A percentile compares a stretch with the other conserved stretches of the same genome.
Conservation (phyloP, 2,329 filamentous ascomycete species). For the Epichloe sibirici region DNA sequence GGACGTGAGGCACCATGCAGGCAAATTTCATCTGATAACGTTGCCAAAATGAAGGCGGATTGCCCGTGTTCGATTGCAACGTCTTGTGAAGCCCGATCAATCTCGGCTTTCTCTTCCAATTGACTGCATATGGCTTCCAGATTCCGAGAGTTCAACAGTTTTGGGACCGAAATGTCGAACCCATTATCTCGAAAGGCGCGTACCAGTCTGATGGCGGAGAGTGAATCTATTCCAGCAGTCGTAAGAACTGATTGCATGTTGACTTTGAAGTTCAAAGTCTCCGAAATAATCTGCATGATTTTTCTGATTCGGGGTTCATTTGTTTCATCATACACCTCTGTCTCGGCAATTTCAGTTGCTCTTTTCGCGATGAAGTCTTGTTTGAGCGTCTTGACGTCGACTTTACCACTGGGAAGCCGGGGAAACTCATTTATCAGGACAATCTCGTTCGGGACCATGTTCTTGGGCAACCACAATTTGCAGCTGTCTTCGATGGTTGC, state of each 20-base stretch:
- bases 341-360: neutral
- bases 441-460: conserved; percentile 73
- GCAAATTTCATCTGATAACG: neutral
- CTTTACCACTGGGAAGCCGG: conserved; percentile 70
- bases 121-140: conserved; percentile 18
- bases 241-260: conserved; percentile 31
- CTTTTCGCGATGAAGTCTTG: conserved; percentile 28
- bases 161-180: conserved; percentile 41
- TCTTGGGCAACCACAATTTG: conserved; percentile 62
- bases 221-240: conserved; percentile 52
- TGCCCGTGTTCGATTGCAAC: neutral
- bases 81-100: neutral
- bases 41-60: neutral
- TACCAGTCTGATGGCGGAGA: conserved; percentile 37
- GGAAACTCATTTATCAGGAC: conserved; percentile 54
- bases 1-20: neutral
- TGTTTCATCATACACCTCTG: conserved; percentile 2
- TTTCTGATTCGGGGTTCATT: conserved; percentile 13
- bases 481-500: conserved; percentile 46
- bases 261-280: conserved; percentile 27
- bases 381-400: conserved; percentile 56
- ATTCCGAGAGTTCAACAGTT: conserved; percentile 46
- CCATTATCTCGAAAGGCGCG: conserved; percentile 48
- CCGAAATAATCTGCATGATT: conserved; percentile 28
- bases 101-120: neutral